These are phyloP conservation scores for Fusarium hainanense DNA, from an alignment of 2,329 filamentous ascomycete species.

Conservation along the genomic window DNA sequence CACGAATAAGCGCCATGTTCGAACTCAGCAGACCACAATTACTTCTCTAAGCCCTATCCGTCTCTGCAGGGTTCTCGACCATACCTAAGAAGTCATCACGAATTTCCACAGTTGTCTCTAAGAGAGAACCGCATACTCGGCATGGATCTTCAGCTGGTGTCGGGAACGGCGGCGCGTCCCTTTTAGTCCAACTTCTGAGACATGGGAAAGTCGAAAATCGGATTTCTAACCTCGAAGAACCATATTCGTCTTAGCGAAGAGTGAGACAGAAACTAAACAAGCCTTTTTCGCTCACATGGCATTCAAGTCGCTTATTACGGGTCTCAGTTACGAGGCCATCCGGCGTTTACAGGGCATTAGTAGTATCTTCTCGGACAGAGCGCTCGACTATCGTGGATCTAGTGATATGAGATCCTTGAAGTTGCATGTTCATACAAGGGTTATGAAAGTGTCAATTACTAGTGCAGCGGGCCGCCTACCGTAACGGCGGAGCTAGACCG, in stretches of 20 bases:
- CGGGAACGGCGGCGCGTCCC: slow-evolving; percentile 18
- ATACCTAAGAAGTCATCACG: slow-evolving; percentile 6
- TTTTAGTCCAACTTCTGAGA: slow-evolving; percentile 20
- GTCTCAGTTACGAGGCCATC: slow-evolving; percentile 4
- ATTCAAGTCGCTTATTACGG: background rate
- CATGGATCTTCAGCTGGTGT: slow-evolving; percentile 26
- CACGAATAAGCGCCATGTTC: slow-evolving; percentile 28
- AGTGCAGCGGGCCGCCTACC: background rate
- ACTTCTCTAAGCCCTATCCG: background rate
- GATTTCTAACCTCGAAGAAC: slow-evolving; percentile 11
- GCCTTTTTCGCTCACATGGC: slow-evolving; percentile 23
- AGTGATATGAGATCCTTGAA: slow-evolving; percentile 25
- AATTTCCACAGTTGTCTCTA: slow-evolving; percentile 9
- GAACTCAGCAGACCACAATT: slow-evolving; percentile 11
- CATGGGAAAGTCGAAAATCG: slow-evolving; percentile 20
- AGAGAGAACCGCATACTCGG: slow-evolving; percentile 6
- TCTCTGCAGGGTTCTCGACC: slow-evolving; percentile 10
- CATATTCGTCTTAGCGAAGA: background rate
- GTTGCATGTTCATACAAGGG: slow-evolving; percentile 27
- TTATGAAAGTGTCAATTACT: background rate
- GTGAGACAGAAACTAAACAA: slow-evolving; percentile 7
- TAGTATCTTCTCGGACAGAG: background rate
- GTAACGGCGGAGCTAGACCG: background rate
- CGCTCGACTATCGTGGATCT: slow-evolving; percentile 30
- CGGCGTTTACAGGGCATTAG: background rate